Evolutionary conservation across 1,284 basidiomycete species (phyloP), one percentile per base, ranked within the genome.

Genomic region (Fomitopsis palustris): DNA sequence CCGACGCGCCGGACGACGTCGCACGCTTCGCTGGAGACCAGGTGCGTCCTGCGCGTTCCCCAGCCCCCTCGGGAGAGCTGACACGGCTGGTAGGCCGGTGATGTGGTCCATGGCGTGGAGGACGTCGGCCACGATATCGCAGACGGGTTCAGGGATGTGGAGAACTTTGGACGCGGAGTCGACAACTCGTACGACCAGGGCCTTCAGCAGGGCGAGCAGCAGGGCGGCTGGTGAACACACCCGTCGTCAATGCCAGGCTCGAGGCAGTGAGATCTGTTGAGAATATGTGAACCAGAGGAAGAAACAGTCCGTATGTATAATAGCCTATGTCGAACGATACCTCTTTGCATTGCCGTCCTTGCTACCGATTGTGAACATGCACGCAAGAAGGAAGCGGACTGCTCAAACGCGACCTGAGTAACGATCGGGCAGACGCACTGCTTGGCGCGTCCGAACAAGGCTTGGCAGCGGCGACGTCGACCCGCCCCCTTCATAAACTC

Each of bases 121-220:
- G 49, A 52, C 33, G 31, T 37, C 3, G 49, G 49, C 3, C 29
- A n/a, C 29, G 49, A 52, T n/a, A 7, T 52, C 31, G 49, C 8
- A 7, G 29, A 33, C 23, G 49, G 49, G 4, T 4, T 52, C 31
- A n/a, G 27, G n/a, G 49, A 52, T 19, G 49, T 52, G 29, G 49
- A 35, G 31, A 21, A 25, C 49, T 52, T 52, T 21, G 49, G 31
- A 6, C 31, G 49, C 3, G 49, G 49, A 9, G 49, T 52, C 19
- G 49, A 52, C 49, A 23, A 21, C 49, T 52, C 49, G 49, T 52
- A 33, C 7, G 49, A 52, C 49, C 49, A 52, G 27, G 49, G 49
- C 25, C 19, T 33, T 10, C 33, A 37, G 31, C 49, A 52, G 49
- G 49, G 49, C 49, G 49, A 52, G 49, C 49, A 52, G 49, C 49